Percentiles rank a stretch among this genome's conserved stretches.
Conservation (phyloP, 2,329 filamentous ascomycete species). For the Huntiella abstrusa region DNA sequence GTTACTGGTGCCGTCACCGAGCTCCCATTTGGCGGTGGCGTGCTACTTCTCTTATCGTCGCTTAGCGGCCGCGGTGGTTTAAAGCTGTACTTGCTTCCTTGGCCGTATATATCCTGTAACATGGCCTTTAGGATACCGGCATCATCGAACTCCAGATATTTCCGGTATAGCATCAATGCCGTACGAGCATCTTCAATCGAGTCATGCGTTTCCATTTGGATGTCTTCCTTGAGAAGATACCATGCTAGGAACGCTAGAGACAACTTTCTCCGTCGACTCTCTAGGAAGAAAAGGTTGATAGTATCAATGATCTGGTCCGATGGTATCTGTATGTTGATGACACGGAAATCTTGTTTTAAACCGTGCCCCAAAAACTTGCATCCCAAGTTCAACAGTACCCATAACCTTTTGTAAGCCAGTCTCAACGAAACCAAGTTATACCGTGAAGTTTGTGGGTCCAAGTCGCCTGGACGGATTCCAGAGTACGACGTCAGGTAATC, state of each 20-base stretch:
- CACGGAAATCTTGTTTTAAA: slow-evolving; percentile 85
- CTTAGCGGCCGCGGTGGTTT: slow-evolving; percentile 26
- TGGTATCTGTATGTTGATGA: slow-evolving; percentile 94
- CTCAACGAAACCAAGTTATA: slow-evolving; percentile 81
- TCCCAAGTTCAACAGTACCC: slow-evolving; percentile 86
- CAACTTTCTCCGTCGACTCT: slow-evolving; percentile 63
- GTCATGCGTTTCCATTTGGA: slow-evolving; percentile 83
- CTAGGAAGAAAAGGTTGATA: slow-evolving; percentile 74
- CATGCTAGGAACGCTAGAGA: slow-evolving; percentile 83
- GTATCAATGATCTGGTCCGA: slow-evolving; percentile 85
- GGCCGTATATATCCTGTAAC: slow-evolving; percentile 66
- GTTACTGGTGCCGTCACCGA: slow-evolving; percentile 4
- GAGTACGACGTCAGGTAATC: slow-evolving; percentile 93
- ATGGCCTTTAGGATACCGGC: slow-evolving; percentile 69
- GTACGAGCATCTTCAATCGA: slow-evolving; percentile 89
- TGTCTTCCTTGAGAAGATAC: slow-evolving; percentile 79
- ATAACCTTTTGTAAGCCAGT: slow-evolving; percentile 91
- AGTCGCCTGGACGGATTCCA: slow-evolving; percentile 68
- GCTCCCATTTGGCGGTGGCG: slow-evolving; percentile 1
- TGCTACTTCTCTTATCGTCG: slow-evolving; percentile 6
- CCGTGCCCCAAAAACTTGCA: slow-evolving; percentile 90
- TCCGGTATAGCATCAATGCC: slow-evolving; percentile 71
- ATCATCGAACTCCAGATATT: slow-evolving; percentile 76
- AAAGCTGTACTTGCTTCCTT: slow-evolving; percentile 29
- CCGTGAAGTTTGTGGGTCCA: slow-evolving; percentile 57